Conservation (phyloP, 2,329 filamentous ascomycete genomes). For the Fusarium sp. region DNA sequence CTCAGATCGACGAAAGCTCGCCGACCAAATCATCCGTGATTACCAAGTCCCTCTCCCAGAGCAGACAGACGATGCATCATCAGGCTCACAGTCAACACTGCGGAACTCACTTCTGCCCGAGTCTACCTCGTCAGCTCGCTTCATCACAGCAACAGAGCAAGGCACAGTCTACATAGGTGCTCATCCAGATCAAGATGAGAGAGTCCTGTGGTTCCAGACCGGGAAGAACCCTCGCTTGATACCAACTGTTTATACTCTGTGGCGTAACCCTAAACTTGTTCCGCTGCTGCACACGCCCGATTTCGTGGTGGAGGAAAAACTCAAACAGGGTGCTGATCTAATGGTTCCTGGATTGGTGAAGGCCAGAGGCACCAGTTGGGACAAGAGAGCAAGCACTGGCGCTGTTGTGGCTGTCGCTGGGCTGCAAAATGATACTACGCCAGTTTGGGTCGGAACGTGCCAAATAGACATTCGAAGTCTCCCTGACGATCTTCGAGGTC, state of each 20-base stretch:
- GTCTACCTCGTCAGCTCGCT: conserved; percentile 42
- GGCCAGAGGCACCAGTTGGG: conserved; percentile 29
- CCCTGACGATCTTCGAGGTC: conserved; percentile 28
- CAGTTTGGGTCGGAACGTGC: conserved; percentile 40
- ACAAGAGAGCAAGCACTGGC: conserved; percentile 33
- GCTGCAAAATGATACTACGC: conserved; percentile 38
- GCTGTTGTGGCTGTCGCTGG: conserved; percentile 44
- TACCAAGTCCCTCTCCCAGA: conserved; percentile 38
- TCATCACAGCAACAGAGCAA: conserved; percentile 38
- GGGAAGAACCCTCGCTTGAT: conserved; percentile 43
- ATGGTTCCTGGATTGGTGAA: conserved; percentile 44
- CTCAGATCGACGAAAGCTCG: conserved; percentile 43
- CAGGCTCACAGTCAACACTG: conserved; percentile 28
- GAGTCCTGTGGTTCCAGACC: conserved; percentile 44
- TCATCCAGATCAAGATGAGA: conserved; percentile 38
- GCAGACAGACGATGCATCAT: conserved; percentile 32
- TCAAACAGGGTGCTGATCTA: conserved; percentile 40
- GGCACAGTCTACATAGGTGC: conserved; percentile 41
- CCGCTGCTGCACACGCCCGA: conserved; percentile 43
- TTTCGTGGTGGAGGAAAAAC: conserved; percentile 44
- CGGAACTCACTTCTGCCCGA: conserved; percentile 44
- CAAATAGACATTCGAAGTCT: conserved; percentile 36
- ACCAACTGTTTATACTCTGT: conserved; percentile 44
- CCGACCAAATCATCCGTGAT: conserved; percentile 44
- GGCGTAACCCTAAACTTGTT: conserved; percentile 41